Evolutionary conservation across 352 stramenopile genomes (phyloP), one percentile per base, ranked within the genome.

Genomic region (Phytophthora litchii): DNA sequence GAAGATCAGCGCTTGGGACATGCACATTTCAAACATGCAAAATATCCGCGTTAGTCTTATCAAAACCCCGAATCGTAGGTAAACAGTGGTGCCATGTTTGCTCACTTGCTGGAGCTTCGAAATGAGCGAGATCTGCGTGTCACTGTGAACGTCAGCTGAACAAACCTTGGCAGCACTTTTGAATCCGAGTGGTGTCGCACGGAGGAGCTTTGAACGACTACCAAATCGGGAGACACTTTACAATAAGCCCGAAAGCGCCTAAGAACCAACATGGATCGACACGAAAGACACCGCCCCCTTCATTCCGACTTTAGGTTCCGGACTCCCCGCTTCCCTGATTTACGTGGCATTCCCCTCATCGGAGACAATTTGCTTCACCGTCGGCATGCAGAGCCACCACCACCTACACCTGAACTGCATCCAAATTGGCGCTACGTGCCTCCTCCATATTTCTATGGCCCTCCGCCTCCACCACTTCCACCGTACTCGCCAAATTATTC

Each of bases 281-380:
- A 43, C 7, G 34, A 27, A 27, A 27, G 42, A 11, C 53, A 41
- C 16, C 32, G 32, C 2, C 23, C n/a, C 41, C 52, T 40, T 3
- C 42, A 34, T 32, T 53, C 53, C 25, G 25, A 45, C 11, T 48
- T 42, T 12, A 36, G 49, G 0, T 34, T 46, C 21, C 32, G 29
- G 16, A 14, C 44, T 41, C 44, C 44, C 14, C 53, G 42, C 7
- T 47, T 60, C 34, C 41, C 41, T 12, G 53, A 47, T 36, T 16
- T 60, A 17, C 31, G 21, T 8, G 32, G 43, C 13, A 27, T 44
- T 9, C 23, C 40, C 10, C 17, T 17, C 11, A 14, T 59, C 31
- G 25, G 29, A 27, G 23, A 51, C 29, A 37, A 43, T 29, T 35
- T 51, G 29, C 12, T 59, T 29, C 51, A 45, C 20, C 19, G 41